Evolutionary conservation across 805 yeast genomes (phyloP).

Genomic region (Hanseniaspora mollemarum): DNA sequence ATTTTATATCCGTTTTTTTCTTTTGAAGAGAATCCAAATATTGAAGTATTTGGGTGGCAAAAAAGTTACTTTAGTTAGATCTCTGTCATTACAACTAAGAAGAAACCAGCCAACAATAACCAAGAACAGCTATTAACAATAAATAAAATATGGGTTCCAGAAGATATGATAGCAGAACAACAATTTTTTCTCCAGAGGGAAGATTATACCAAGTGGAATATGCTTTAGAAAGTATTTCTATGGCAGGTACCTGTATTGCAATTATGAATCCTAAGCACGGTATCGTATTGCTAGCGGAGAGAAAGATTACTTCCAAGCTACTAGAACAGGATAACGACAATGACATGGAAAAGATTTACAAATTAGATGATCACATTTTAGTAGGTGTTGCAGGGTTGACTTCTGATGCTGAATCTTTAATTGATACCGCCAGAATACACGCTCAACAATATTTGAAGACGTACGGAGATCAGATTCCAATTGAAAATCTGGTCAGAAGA

Average conservation of each 20-base stretch:
- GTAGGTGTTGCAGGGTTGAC: constrained; percentile 98
- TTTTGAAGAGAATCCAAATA: too few species aligned
- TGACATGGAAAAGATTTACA: constrained; percentile 65
- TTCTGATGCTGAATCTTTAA: constrained; percentile 87
- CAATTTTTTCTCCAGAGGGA: constrained; percentile 98
- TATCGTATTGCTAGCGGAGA: constrained; percentile 91
- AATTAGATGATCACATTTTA: constrained; percentile 66
- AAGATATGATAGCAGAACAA: constrained; percentile 98
- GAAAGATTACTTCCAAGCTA: constrained; percentile 83
- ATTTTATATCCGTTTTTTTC: background rate
- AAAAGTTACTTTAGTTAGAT: too few species aligned
- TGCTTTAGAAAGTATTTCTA: constrained; percentile 93
- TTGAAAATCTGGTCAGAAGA: constrained; percentile 75
- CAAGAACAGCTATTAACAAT: background rate
- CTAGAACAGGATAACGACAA: constrained; percentile 89
- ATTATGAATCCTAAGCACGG: constrained; percentile 70
- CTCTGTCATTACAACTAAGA: too few species aligned
- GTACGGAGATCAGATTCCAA: constrained; percentile 88
- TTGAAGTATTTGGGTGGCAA: constrained; percentile 1
- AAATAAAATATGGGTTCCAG: constrained; percentile 54
- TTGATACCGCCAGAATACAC: constrained; percentile 69
- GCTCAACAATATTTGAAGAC: constrained; percentile 80
- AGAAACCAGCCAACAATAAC: too few species aligned
- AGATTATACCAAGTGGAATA: constrained; percentile 94
- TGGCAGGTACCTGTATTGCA: constrained; percentile 94